phyloP scores from a whole-genome alignment of 208 protist genomes.

The Trypanosomatidae sp. region DNA sequence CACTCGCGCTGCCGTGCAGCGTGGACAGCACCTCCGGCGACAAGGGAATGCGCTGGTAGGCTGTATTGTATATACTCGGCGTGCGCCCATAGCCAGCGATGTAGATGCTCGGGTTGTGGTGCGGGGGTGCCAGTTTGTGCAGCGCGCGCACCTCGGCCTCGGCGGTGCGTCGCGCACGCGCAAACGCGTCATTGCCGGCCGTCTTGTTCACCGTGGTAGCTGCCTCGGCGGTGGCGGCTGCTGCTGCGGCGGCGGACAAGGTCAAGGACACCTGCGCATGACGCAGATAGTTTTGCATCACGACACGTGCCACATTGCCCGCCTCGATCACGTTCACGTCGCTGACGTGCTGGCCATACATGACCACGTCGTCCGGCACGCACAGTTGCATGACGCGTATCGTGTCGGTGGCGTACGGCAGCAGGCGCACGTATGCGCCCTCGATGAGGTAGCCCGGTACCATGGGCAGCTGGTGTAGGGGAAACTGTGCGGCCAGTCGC shows the following conservation, averaged over 20 bases:
- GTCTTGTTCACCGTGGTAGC: neutral
- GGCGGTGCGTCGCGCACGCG: neutral
- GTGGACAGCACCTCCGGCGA: slow-evolving; percentile 1
- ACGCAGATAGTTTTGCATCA: slow-evolving; percentile 48
- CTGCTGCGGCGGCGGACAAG: too few relatives aligned
- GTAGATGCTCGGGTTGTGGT: slow-evolving; percentile 12
- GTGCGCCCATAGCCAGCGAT: slow-evolving; percentile 34
- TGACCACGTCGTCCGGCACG: slow-evolving; percentile 48
- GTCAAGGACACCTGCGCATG: too few relatives aligned
- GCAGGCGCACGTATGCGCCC: slow-evolving; percentile 24
- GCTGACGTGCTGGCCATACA: slow-evolving; percentile 15
- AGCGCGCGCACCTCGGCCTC: neutral
- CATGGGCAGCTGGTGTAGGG: slow-evolving; percentile 10
- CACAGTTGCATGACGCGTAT: slow-evolving; percentile 24
- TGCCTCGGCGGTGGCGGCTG: slow-evolving; percentile 1
- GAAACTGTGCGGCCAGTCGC: too few relatives aligned
- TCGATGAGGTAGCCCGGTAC: slow-evolving; percentile 56
- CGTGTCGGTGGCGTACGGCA: slow-evolving; percentile 33
- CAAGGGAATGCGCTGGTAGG: slow-evolving; percentile 39
- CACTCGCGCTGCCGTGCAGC: too few relatives aligned
- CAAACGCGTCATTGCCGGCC: too few relatives aligned
- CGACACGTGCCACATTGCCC: slow-evolving; percentile 37
- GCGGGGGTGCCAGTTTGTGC: too few relatives aligned
- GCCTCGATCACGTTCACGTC: neutral
- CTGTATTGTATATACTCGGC: slow-evolving; percentile 45